Evolutionary conservation across 192 early-diverging fungal species (phyloP).

Genomic region (Backusella australiensis): DNA sequence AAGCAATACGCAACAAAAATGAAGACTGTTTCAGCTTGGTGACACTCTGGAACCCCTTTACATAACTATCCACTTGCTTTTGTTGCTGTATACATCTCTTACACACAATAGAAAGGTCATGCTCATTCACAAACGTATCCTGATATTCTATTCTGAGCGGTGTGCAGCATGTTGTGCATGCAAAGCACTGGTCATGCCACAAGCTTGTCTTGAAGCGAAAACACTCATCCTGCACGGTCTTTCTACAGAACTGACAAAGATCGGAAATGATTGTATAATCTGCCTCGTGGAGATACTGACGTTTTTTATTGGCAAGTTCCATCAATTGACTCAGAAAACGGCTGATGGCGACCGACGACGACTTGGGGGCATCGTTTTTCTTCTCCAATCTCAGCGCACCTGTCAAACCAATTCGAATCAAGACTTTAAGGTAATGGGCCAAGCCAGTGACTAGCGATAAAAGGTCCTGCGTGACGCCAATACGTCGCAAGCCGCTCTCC

Average conservation of each 20-base stretch:
- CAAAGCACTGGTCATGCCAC: slow-evolving; percentile 85
- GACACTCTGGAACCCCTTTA: slow-evolving; percentile 57
- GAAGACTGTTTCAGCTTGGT: slow-evolving; percentile 92
- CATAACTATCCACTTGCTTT: slow-evolving; percentile 21
- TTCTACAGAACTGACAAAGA: slow-evolving; percentile 73
- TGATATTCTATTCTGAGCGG: slow-evolving; percentile 12
- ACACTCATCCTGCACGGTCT: slow-evolving; percentile 85
- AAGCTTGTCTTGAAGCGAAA: slow-evolving; percentile 58
- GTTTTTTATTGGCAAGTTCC: slow-evolving; percentile 47
- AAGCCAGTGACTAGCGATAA: slow-evolving; percentile 86
- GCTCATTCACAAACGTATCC: slow-evolving; percentile 11
- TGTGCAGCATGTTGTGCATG: slow-evolving; percentile 62
- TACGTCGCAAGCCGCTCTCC: slow-evolving; percentile 47
- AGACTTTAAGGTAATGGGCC: slow-evolving; percentile 89
- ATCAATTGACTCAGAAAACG: slow-evolving; percentile 76
- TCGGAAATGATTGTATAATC: slow-evolving; percentile 64
- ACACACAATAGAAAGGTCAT: slow-evolving; percentile 24
- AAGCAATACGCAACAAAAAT: slow-evolving; percentile 81
- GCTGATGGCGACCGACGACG: slow-evolving; percentile 42
- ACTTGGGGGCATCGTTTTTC: slow-evolving; percentile 9
- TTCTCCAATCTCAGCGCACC: slow-evolving; percentile 75
- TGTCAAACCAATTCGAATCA: slow-evolving; percentile 87
- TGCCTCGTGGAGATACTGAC: not conserved
- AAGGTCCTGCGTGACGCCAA: slow-evolving; percentile 82
- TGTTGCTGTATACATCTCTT: slow-evolving; percentile 31